Conservation (phyloP, 768 basidiomycete genomes). For the Collybia sp. region DNA sequence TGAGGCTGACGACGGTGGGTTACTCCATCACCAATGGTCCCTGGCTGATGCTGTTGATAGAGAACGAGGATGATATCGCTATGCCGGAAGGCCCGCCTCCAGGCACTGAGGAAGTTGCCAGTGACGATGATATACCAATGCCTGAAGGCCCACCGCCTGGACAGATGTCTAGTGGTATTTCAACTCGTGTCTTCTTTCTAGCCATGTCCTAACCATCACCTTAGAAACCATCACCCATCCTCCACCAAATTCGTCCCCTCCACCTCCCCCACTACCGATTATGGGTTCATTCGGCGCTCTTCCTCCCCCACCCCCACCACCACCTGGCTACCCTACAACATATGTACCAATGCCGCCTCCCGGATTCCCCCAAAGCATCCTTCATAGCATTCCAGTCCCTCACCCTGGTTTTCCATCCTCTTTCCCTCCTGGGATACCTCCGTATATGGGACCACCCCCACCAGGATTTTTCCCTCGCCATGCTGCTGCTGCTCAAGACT, state of each 20-base stretch:
- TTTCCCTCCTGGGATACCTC: conserved; percentile 21
- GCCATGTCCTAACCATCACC: too few relatives aligned
- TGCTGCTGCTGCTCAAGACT: conserved; percentile 63
- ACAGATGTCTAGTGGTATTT: conserved; percentile 3
- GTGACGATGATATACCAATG: conserved; percentile 86
- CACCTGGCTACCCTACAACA: conserved; percentile 16
- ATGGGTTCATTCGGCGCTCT: conserved; percentile 3
- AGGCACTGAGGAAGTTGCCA: conserved; percentile 41
- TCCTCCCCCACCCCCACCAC: conserved; percentile 16
- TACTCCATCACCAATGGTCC: background rate
- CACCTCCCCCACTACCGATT: too few relatives aligned
- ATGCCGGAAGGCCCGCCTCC: conserved; percentile 68
- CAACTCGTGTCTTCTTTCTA: too few relatives aligned
- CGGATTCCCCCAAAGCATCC: conserved; percentile 18
- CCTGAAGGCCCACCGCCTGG: conserved; percentile 75
- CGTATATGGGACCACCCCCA: conserved; percentile 41
- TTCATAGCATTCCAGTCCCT: conserved; percentile 21
- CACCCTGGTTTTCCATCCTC: conserved; percentile 19
- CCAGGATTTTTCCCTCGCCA: conserved; percentile 62
- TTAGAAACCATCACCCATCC: too few relatives aligned
- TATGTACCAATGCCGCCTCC: conserved; percentile 22
- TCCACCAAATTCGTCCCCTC: too few relatives aligned
- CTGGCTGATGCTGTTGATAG: conserved; percentile 4
- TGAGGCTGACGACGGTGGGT: conserved; percentile 45
- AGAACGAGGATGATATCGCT: conserved; percentile 55